phyloP scores from a whole-genome alignment of 148 eudicot species.

The Cornus controversa region DNA sequence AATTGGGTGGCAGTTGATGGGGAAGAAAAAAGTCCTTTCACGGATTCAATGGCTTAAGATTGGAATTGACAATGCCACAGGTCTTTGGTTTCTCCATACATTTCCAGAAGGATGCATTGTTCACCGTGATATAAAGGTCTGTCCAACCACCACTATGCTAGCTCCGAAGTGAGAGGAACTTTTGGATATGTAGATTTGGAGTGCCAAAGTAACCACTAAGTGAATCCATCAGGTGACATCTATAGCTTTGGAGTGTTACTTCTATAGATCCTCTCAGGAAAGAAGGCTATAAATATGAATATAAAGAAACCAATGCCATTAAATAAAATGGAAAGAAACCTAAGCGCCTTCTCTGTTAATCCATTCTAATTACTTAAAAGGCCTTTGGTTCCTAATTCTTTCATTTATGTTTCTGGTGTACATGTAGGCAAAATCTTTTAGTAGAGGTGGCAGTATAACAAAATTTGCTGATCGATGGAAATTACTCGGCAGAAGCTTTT shows the following conservation, averaged over 20 bases:
- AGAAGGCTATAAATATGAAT: no score
- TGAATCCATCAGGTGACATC: conserved; percentile 36
- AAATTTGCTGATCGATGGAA: no score
- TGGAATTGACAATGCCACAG: conserved; percentile 32
- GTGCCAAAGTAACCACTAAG: conserved; percentile 28
- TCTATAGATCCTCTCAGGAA: conserved; percentile 39
- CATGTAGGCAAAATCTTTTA: no score
- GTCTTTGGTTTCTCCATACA: conserved; percentile 42
- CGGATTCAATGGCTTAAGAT: conserved; percentile 40
- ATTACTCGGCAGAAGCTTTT: no score
- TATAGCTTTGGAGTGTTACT: conserved; percentile 43
- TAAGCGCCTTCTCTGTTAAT: background rate
- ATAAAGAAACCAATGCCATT: conserved; percentile 27
- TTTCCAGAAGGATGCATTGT: conserved; percentile 33
- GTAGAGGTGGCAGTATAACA: no score
- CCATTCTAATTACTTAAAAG: background rate
- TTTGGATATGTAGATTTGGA: conserved; percentile 43
- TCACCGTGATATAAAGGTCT: conserved; percentile 42
- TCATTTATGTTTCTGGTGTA: background rate
- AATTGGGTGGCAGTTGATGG: no score
- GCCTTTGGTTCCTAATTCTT: background rate
- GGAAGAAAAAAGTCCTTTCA: conserved; percentile 23
- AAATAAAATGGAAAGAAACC: conserved; percentile 21
- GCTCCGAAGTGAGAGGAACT: conserved; percentile 47
- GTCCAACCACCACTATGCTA: conserved; percentile 17